Evolutionary conservation across 192 early-diverging fungal genomes (phyloP).

Genomic region (Coemansia interrupta): DNA sequence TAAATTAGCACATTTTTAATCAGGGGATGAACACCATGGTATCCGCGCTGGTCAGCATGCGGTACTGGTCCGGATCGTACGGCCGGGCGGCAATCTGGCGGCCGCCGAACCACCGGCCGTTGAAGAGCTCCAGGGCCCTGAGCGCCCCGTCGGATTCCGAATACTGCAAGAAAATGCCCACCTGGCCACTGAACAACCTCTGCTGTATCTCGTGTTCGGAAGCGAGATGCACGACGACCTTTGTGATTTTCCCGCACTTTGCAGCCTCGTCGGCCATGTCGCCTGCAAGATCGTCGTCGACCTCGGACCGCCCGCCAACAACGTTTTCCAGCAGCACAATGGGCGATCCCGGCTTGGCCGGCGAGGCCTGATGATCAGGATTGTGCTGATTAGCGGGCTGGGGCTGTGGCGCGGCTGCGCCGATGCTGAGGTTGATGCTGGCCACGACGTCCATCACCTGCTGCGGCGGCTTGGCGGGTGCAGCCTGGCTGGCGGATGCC

Average conservation of each 20-base stretch:
- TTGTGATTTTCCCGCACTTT: conserved; percentile 72
- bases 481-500: conserved; percentile 1
- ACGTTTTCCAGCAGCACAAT: conserved; percentile 68
- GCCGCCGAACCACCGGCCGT: conserved; percentile 83
- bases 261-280: conserved; percentile 80
- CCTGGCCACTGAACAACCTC: conserved; percentile 27
- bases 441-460: conserved; percentile 38
- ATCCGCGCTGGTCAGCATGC: conserved; percentile 45
- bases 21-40: conserved; percentile 51
- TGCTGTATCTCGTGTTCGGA: conserved; percentile 24
- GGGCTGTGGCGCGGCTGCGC: conserved; percentile 2
- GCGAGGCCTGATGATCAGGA: neutral
- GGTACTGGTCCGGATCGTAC: conserved; percentile 58
- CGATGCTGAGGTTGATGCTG: conserved; percentile 39
- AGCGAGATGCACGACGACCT: conserved; percentile 61
- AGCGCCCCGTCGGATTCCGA: conserved; percentile 43
- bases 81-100: conserved; percentile 63
- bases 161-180: conserved; percentile 80
- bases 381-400: conserved; percentile 5
- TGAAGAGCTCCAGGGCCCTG: conserved; percentile 60
- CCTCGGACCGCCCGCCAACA: conserved; percentile 65
- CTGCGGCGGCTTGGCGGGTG: conserved; percentile 28
- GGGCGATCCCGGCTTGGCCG: conserved; percentile 17
- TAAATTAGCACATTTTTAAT: neutral
- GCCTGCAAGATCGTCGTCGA: conserved; percentile 76